Percentiles rank a stretch among this genome's conserved stretches.
phyloP scores from a whole-genome alignment of 192 early-diverging fungal species.

The Linnemannia schmuckeri region DNA sequence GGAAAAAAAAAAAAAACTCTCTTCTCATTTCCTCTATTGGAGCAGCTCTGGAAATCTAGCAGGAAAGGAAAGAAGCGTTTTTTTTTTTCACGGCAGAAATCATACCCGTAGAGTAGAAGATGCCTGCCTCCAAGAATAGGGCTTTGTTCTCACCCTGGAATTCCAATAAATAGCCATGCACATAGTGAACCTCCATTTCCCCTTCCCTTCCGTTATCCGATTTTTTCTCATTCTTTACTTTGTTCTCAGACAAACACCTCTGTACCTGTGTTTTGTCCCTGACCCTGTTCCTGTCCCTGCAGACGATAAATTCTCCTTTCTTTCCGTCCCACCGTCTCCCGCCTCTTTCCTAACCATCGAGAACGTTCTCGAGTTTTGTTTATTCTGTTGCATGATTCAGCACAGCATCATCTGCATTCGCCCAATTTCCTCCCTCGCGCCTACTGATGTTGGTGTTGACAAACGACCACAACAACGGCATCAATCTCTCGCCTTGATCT shows the following conservation, averaged over 20 bases:
- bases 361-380: neutral
- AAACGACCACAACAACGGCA: too few relatives aligned
- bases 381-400: neutral
- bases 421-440: too few relatives aligned
- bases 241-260: neutral
- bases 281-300: neutral
- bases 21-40: neutral
- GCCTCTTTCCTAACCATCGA: neutral
- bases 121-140: neutral
- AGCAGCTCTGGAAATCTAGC: neutral
- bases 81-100: conserved; percentile 20
- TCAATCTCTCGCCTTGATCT: too few relatives aligned
- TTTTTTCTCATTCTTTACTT: neutral
- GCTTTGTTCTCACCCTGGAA: neutral
- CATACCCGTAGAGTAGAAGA: neutral
- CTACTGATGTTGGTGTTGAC: too few relatives aligned
- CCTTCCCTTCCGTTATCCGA: neutral
- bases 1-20: too few relatives aligned
- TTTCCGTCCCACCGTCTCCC: neutral
- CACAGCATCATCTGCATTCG: too few relatives aligned
- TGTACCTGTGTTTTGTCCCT: neutral
- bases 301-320: neutral
- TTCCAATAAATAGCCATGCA: neutral
- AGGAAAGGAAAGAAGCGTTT: neutral
- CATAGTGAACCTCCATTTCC: too few relatives aligned